Conservation (phyloP, 2,329 filamentous ascomycete genomes). For the Colletotrichum neosansevieriae region DNA sequence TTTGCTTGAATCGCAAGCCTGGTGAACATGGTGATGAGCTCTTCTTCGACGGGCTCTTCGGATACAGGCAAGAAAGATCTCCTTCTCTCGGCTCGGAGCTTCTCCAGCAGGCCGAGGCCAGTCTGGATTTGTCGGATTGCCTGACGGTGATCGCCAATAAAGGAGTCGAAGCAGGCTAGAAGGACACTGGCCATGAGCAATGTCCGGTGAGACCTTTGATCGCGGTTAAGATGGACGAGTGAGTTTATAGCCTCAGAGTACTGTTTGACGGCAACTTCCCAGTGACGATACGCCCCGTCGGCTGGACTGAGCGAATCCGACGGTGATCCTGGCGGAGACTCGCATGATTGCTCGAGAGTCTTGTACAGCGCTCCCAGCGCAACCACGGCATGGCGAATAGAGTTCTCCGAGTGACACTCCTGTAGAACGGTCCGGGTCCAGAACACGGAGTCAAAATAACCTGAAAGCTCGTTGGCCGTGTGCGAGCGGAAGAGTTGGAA, state of each 20-base stretch:
- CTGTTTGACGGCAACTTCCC: slow-evolving; percentile 70
- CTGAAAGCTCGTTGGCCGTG: slow-evolving; percentile 72
- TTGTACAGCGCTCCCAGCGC: slow-evolving; percentile 76
- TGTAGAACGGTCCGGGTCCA: slow-evolving; percentile 74
- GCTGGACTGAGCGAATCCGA: slow-evolving; percentile 46
- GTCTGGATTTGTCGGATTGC: slow-evolving; percentile 72
- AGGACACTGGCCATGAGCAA: slow-evolving; percentile 74
- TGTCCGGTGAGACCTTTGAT: slow-evolving; percentile 61
- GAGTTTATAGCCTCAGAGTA: slow-evolving; percentile 69
- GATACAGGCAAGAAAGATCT: slow-evolving; percentile 52
- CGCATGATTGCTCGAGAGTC: slow-evolving; percentile 69
- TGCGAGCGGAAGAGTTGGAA: slow-evolving; percentile 72
- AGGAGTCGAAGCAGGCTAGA: slow-evolving; percentile 76
- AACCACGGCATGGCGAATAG: slow-evolving; percentile 74
- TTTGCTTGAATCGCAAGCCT: slow-evolving; percentile 74
- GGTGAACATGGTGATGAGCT: slow-evolving; percentile 73
- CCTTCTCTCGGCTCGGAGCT: slow-evolving; percentile 60
- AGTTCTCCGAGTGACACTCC: slow-evolving; percentile 71
- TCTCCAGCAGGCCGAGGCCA: slow-evolving; percentile 67
- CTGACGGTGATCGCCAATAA: slow-evolving; percentile 72
- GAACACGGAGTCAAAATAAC: slow-evolving; percentile 75
- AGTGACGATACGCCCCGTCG: slow-evolving; percentile 62
- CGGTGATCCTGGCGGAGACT: slow-evolving; percentile 63
- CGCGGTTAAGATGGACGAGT: slow-evolving; percentile 59
- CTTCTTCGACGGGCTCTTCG: slow-evolving; percentile 66